A percentile compares a stretch with the other conserved stretches of the same genome.
Evolutionary conservation across 805 yeast species (phyloP).

Genomic region (Wickerhamomyces bovis): DNA sequence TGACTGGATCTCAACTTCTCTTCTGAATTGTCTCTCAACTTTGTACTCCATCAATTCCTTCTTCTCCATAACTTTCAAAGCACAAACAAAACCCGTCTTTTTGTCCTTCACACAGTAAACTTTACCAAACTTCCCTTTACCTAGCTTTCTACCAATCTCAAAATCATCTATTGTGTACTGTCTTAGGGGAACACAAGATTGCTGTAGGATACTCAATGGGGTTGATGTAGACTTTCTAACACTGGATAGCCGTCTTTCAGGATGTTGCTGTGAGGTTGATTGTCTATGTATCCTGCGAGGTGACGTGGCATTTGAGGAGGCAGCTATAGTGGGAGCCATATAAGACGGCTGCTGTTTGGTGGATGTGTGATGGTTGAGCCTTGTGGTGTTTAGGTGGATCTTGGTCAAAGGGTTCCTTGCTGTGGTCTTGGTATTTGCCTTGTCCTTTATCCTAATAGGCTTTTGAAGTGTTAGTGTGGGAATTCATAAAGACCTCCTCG

Average conservation of each 20-base stretch:
- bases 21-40: constrained; percentile 76
- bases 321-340: constrained; percentile 26
- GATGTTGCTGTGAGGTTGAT: not conserved
- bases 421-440: constrained; percentile 3
- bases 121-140: constrained; percentile 90
- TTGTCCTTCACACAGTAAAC: constrained; percentile 86
- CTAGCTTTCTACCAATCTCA: constrained; percentile 81
- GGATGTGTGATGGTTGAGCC: constrained; percentile 6
- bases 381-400: constrained; percentile 16
- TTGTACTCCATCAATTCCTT: constrained; percentile 67
- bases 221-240: constrained; percentile 13
- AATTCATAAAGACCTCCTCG: not conserved
- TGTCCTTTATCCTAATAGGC: constrained; percentile 3
- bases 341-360: constrained; percentile 20
- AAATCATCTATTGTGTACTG: constrained; percentile 53
- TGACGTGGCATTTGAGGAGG: constrained; percentile 17
- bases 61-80: constrained; percentile 87
- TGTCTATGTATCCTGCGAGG: constrained; percentile 18
- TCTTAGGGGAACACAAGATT: constrained; percentile 21
- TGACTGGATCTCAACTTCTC: constrained; percentile 90
- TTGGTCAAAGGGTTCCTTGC: constrained; percentile 22
- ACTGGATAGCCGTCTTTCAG: constrained; percentile 1
- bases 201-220: constrained; percentile 20
- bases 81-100: constrained; percentile 72
- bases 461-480: not conserved